A percentile compares a stretch with the other conserved stretches of the same genome.
phyloP scores from a whole-genome alignment of 2,329 filamentous ascomycete species.

The Pseudogymnoascus pannorum region DNA sequence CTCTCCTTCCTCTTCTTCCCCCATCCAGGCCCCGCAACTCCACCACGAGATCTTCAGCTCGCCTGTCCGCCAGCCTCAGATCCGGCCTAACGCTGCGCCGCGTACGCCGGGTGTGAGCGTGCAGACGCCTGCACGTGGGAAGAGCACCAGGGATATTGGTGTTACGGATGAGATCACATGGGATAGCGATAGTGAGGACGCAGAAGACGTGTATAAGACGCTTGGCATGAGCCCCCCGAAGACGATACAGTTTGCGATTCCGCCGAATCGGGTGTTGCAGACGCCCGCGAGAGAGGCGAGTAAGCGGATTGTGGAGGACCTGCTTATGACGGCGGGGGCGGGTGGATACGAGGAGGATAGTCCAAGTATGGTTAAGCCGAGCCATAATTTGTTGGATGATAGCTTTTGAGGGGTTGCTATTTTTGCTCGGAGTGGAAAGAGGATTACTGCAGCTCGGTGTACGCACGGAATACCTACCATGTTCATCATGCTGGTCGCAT shows the following conservation, averaged over 20 bases:
- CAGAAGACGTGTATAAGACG: conserved; percentile 49
- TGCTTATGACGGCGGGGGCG: conserved; percentile 67
- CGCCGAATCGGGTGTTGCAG: conserved; percentile 68
- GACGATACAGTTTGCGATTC: conserved; percentile 79
- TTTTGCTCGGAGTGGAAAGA: neutral
- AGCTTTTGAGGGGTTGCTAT: neutral
- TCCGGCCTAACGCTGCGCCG: conserved; percentile 39
- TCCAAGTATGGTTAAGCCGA: conserved; percentile 55
- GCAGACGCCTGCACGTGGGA: conserved; percentile 59
- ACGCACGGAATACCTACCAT: no score
- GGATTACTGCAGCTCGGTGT: neutral
- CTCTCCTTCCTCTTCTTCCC: conserved; percentile 58
- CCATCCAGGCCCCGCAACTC: conserved; percentile 72
- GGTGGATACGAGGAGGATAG: conserved; percentile 55
- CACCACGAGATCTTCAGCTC: conserved; percentile 81
- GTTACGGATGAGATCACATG: conserved; percentile 55
- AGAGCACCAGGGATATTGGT: conserved; percentile 42
- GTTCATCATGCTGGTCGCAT: no score
- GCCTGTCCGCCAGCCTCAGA: conserved; percentile 43
- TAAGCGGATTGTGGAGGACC: conserved; percentile 71
- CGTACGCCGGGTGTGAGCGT: conserved; percentile 80
- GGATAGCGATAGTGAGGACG: conserved; percentile 60
- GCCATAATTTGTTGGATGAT: conserved; percentile 18
- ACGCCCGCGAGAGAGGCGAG: conserved; percentile 82
- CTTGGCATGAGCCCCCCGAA: conserved; percentile 83